phyloP scores from a whole-genome alignment of 2,329 filamentous ascomycete species.

The Colletotrichum liaoningense region DNA sequence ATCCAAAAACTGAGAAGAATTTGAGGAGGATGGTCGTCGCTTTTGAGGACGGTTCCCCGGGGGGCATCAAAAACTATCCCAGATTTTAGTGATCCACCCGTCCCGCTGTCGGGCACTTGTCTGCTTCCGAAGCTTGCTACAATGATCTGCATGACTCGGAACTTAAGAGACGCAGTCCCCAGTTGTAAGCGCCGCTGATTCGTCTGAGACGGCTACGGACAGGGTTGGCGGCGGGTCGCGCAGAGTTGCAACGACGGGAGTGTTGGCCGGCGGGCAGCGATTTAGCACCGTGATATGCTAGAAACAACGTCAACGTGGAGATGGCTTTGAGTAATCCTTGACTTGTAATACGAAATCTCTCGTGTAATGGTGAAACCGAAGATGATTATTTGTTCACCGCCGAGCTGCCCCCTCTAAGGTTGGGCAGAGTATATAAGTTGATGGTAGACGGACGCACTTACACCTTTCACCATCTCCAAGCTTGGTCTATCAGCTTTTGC shows the following conservation, averaged over 20 bases:
- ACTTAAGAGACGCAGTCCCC: neutral
- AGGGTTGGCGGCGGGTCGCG: too few species aligned
- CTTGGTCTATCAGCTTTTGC: neutral
- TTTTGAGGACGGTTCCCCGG: too few species aligned
- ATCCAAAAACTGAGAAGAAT: too few species aligned
- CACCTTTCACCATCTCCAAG: neutral
- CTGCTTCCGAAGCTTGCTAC: constrained; percentile 8
- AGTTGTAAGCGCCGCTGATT: neutral
- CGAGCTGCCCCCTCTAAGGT: too few species aligned
- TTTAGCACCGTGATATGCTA: neutral
- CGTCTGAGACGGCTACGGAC: neutral
- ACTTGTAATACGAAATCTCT: too few species aligned
- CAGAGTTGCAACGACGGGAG: neutral
- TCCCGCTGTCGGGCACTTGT: neutral
- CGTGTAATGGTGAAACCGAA: too few species aligned
- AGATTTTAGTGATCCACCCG: neutral
- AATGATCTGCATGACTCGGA: constrained; percentile 21
- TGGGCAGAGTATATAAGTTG: too few species aligned
- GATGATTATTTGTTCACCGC: too few species aligned
- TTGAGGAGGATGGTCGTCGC: too few species aligned
- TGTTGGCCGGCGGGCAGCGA: neutral
- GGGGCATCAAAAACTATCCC: neutral
- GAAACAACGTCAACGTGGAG: neutral
- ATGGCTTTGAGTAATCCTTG: too few species aligned
- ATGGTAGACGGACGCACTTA: too few species aligned